Percentiles rank a stretch among this genome's conserved stretches.
phyloP scores from a whole-genome alignment of 2,329 filamentous ascomycete genomes.

The Botryosphaeria dothidea region DNA sequence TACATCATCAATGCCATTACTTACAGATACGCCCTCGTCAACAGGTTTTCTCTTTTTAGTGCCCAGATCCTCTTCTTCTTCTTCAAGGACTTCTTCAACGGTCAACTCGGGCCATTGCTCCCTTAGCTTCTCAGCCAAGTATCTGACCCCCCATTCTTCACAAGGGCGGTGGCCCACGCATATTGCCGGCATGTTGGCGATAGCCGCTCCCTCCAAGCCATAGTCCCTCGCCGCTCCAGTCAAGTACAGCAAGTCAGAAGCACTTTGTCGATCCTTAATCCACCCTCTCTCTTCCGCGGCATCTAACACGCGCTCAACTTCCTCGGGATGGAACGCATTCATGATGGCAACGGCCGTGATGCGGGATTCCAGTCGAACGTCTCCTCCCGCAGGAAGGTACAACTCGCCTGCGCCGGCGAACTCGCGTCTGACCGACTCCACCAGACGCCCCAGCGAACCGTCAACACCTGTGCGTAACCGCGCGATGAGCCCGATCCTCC shows the following conservation, averaged over 20 bases:
- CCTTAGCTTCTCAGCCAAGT: slow-evolving; percentile 31
- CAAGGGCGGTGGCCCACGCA: slow-evolving; percentile 41
- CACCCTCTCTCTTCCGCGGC: slow-evolving; percentile 29
- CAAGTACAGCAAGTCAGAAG: slow-evolving; percentile 37
- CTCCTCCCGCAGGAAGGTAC: slow-evolving; percentile 11
- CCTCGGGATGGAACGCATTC: slow-evolving; percentile 42
- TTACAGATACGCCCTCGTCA: neutral
- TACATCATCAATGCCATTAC: neutral
- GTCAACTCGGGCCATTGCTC: slow-evolving; percentile 31
- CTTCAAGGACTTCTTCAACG: slow-evolving; percentile 39
- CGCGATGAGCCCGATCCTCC: slow-evolving; percentile 41
- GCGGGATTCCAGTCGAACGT: neutral
- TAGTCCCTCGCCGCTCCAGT: slow-evolving; percentile 39
- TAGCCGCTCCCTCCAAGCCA: slow-evolving; percentile 34
- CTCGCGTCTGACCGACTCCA: slow-evolving; percentile 27
- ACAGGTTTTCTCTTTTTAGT: neutral
- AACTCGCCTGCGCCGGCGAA: slow-evolving; percentile 29
- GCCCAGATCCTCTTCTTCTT: slow-evolving; percentile 25
- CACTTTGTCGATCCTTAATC: slow-evolving; percentile 27
- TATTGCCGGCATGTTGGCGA: slow-evolving; percentile 34
- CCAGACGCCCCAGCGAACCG: neutral
- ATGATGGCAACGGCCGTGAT: slow-evolving; percentile 36
- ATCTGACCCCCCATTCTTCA: slow-evolving; percentile 44
- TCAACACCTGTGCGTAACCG: slow-evolving; percentile 13
- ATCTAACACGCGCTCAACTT: slow-evolving; percentile 37